A percentile compares a stretch with the other conserved stretches of the same genome.
Conservation (phyloP, 257 asterid genomes). For the Voacanga thouarsii region DNA sequence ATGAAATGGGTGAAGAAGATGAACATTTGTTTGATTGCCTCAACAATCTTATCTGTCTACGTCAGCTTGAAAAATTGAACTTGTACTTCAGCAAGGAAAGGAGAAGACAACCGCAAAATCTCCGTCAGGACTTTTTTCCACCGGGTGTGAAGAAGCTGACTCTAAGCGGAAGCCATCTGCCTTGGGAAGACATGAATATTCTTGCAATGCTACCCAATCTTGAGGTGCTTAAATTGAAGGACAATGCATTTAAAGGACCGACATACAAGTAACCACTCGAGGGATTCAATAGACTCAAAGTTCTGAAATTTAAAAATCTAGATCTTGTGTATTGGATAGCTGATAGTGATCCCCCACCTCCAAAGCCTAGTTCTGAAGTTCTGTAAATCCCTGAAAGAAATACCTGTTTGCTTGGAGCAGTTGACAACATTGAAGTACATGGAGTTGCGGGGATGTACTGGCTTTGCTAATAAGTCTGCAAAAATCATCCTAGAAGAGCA, state of each 20-base stretch:
- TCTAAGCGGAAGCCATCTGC: conserved; percentile 24
- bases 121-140: conserved; percentile 13
- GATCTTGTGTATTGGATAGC: too few relatives aligned
- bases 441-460: too few relatives aligned
- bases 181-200: conserved; percentile 29
- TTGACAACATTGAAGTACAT: too few relatives aligned
- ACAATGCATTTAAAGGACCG: conserved; percentile 26
- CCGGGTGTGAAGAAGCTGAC: conserved; percentile 27
- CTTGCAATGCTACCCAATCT: conserved; percentile 26
- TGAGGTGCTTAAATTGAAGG: conserved; percentile 8
- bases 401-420: too few relatives aligned
- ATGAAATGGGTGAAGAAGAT: conserved; percentile 26
- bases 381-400: too few relatives aligned
- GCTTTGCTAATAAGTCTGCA: too few relatives aligned
- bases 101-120: not conserved
- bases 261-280: not conserved
- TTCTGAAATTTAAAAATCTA: too few relatives aligned
- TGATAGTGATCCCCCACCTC: too few relatives aligned
- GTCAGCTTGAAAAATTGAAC: conserved; percentile 7
- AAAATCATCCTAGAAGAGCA: too few relatives aligned
- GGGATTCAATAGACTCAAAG: too few relatives aligned
- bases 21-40: conserved; percentile 17
- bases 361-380: too few relatives aligned
- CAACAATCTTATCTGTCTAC: conserved; percentile 17
- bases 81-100: not conserved